Evolutionary conservation across 2,329 filamentous ascomycete species (phyloP).

Genomic region (Aureobasidium sp.): DNA sequence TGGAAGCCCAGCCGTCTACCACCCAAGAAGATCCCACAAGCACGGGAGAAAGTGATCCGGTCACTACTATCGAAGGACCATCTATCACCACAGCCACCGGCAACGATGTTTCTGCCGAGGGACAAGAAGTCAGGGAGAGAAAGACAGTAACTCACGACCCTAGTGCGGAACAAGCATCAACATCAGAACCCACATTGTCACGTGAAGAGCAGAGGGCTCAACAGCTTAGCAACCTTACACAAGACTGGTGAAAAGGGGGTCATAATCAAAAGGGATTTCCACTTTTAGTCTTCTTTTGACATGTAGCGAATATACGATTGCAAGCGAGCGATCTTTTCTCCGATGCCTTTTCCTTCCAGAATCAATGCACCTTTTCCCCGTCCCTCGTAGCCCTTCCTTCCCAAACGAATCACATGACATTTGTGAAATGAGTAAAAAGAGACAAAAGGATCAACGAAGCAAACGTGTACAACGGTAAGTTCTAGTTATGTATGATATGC

Average conservation of each 20-base stretch:
- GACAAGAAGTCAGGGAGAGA: slow-evolving; percentile 1
- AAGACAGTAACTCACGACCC: not conserved
- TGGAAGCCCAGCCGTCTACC: not conserved
- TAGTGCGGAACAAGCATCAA: not conserved
- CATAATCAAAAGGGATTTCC: not conserved
- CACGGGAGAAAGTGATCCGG: not conserved
- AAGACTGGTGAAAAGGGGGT: not conserved
- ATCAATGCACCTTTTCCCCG: no score
- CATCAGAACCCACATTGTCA: not conserved
- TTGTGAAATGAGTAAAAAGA: no score
- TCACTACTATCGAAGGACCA: not conserved
- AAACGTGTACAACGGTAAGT: no score
- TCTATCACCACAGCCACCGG: not conserved
- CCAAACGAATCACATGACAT: no score
- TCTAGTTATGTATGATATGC: no score
- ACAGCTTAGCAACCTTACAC: not conserved
- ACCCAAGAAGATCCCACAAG: not conserved
- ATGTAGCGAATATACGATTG: not conserved
- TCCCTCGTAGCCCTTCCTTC: no score
- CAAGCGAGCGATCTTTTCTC: no score
- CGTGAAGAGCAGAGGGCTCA: slow-evolving; percentile 1
- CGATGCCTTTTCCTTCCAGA: no score
- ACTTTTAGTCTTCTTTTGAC: not conserved
- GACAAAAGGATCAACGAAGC: no score
- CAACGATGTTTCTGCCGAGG: not conserved